Conservation (phyloP, 2,329 filamentous ascomycete genomes). For the Mollisia scopiformis region DNA sequence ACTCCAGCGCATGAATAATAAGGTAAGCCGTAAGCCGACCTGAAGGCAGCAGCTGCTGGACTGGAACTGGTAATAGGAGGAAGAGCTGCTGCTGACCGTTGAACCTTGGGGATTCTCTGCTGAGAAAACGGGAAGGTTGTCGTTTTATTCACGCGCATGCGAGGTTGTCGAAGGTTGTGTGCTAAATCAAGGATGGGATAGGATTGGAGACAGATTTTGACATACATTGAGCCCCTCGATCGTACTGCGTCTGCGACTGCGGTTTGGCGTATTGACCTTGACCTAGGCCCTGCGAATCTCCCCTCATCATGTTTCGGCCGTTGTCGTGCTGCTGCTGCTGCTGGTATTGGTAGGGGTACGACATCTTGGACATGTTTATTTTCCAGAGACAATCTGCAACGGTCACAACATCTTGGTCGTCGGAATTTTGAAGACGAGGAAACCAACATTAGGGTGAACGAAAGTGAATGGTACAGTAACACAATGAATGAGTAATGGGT, state of each 20-base stretch:
- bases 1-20: conserved; percentile 1
- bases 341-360: not conserved
- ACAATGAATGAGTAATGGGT: not conserved
- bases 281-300: not conserved
- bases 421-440: not conserved
- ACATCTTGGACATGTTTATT: not conserved
- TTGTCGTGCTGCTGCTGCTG: not conserved
- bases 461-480: not conserved
- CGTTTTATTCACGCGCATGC: not conserved
- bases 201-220: too few species aligned
- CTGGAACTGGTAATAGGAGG: too few species aligned
- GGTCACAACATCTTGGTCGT: not conserved
- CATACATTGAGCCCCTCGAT: not conserved
- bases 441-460: not conserved
- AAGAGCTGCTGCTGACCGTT: not conserved
- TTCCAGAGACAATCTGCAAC: not conserved
- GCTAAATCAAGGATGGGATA: not conserved
- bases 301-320: not conserved
- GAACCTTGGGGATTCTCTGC: not conserved
- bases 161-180: not conserved
- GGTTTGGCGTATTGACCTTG: not conserved
- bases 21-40: conserved; percentile 1
- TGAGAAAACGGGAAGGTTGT: not conserved
- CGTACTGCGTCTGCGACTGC: too few species aligned
- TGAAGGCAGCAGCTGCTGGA: not conserved